These are phyloP conservation scores for Termitomyces sp. DNA, from an alignment of 768 basidiomycete species.

Conservation along the genomic window DNA sequence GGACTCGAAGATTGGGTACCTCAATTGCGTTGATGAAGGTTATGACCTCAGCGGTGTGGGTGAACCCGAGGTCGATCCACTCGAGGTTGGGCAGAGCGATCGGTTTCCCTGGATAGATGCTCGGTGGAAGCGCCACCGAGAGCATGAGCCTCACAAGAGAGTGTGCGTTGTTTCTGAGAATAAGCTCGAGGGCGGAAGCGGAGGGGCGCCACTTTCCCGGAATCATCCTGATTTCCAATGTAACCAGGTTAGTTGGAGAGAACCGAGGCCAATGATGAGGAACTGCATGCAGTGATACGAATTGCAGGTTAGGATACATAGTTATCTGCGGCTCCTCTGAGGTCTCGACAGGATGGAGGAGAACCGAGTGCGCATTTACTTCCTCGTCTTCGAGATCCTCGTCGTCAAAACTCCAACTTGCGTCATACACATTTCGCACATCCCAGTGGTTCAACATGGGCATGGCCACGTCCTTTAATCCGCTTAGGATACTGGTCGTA, in stretches of 20 bases:
- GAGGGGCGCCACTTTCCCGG: neutral
- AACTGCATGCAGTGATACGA: neutral
- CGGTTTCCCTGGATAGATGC: neutral
- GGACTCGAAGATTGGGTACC: neutral
- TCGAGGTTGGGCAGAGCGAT: neutral
- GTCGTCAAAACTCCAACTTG: neutral
- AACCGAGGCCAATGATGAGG: slow-evolving; percentile 3
- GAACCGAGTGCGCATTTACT: neutral
- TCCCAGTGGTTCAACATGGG: neutral
- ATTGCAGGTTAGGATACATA: neutral
- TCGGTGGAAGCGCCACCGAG: neutral
- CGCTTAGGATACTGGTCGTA: neutral
- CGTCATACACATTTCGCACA: neutral
- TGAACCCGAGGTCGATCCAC: neutral
- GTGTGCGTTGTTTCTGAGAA: slow-evolving; percentile 7
- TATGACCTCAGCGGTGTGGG: neutral
- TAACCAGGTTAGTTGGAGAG: neutral
- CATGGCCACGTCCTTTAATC: neutral
- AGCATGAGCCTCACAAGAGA: slow-evolving; percentile 3
- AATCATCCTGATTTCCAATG: slow-evolving; percentile 2
- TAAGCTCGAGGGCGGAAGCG: neutral
- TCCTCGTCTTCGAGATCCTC: neutral
- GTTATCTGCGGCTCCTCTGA: neutral
- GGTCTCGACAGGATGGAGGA: neutral
- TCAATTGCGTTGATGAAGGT: neutral